phyloP scores from a whole-genome alignment of 2,329 filamentous ascomycete genomes.

The Pestalotiopsis sp. region DNA sequence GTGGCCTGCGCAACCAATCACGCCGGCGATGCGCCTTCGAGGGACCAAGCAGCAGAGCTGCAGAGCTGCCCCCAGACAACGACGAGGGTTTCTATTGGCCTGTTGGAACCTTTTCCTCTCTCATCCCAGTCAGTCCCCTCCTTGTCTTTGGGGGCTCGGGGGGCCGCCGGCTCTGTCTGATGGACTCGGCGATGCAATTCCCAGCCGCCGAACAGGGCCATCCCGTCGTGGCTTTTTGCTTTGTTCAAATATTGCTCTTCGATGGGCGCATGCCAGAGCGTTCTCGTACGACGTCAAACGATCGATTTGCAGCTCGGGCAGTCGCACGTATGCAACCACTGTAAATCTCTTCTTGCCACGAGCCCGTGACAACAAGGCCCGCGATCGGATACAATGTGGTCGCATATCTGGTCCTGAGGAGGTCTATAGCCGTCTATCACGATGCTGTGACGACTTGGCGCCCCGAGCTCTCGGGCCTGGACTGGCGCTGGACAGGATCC shows the following conservation, averaged over 20 bases:
- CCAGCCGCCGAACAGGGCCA: background rate
- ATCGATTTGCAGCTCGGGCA: background rate
- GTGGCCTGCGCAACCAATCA: conserved; percentile 3
- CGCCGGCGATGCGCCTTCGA: conserved; percentile 3
- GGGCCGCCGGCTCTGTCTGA: background rate
- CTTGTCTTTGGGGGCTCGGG: background rate
- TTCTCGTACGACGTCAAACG: conserved; percentile 3
- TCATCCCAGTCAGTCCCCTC: background rate
- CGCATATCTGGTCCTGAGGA: background rate
- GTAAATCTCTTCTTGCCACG: background rate
- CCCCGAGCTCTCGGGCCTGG: background rate
- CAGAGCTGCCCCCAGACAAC: background rate
- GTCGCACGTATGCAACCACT: background rate
- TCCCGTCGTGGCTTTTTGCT: background rate
- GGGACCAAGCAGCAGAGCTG: background rate
- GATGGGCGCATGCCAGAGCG: background rate
- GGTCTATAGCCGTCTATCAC: background rate
- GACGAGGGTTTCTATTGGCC: conserved; percentile 5
- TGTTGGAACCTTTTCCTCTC: background rate
- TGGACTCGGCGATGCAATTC: background rate
- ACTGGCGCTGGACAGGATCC: background rate
- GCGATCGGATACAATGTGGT: background rate
- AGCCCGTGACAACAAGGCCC: background rate
- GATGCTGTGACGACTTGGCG: background rate
- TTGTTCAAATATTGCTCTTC: background rate